These are phyloP conservation scores for Clohesyomyces aquaticus DNA, from an alignment of 495 filamentous ascomycete species.

Conservation along the genomic window DNA sequence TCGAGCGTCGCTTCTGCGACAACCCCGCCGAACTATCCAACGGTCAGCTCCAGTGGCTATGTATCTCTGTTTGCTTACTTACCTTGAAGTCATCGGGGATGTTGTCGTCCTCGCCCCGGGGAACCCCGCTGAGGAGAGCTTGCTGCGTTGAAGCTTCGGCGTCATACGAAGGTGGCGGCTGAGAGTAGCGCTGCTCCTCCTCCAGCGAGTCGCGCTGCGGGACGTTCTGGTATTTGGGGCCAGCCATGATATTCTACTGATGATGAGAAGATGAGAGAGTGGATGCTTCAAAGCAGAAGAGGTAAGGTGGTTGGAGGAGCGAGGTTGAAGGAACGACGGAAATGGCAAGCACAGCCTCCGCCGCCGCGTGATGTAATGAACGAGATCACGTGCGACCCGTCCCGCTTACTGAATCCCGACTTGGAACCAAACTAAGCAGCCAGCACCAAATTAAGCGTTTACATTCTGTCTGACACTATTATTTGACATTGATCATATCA, in stretches of 20 bases:
- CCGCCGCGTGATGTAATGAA: background rate
- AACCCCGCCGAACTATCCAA: constrained; percentile 71
- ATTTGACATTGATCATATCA: too few relatives aligned
- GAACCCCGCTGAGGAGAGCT: constrained; percentile 62
- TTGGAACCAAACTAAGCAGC: too few relatives aligned
- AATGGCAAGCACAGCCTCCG: background rate
- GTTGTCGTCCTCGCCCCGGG: constrained; percentile 84
- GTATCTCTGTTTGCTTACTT: background rate
- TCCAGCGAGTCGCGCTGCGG: constrained; percentile 51
- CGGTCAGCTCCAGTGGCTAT: background rate
- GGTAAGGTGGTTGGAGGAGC: background rate
- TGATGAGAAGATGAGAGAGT: background rate
- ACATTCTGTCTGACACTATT: too few relatives aligned
- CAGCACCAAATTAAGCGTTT: too few relatives aligned
- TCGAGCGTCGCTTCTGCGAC: constrained; percentile 92
- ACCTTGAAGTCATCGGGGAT: constrained; percentile 94
- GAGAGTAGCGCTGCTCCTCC: constrained; percentile 62
- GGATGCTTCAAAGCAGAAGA: background rate
- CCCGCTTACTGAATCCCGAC: background rate
- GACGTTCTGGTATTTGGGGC: constrained; percentile 49
- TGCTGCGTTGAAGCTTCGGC: constrained; percentile 54
- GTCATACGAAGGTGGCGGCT: constrained; percentile 83
- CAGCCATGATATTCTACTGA: constrained; percentile 35
- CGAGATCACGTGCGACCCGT: background rate
- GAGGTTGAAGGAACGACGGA: constrained; percentile 8